Percentiles rank a stretch among this genome's conserved stretches.
phyloP scores from a whole-genome alignment of 257 asterid species.

The Forsythia suspensa region DNA sequence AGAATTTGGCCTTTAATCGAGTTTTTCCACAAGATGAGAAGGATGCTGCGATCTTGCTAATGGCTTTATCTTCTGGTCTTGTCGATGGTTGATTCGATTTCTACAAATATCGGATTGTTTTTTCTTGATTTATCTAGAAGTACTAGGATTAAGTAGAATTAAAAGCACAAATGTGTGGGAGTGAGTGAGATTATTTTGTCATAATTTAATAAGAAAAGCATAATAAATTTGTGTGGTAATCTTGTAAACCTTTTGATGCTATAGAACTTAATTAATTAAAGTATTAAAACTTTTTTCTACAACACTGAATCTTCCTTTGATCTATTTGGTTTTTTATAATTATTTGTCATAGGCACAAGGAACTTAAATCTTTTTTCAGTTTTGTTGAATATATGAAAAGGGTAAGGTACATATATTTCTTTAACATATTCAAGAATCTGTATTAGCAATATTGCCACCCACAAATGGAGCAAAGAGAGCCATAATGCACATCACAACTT shows the following conservation, averaged over 20 bases:
- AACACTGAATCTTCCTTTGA: background rate
- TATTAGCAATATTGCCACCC: too few species aligned
- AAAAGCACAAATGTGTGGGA: conserved; percentile 19
- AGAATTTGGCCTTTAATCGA: conserved; percentile 57
- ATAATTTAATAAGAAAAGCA: conserved; percentile 17
- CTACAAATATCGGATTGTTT: background rate
- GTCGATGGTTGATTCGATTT: conserved; percentile 59
- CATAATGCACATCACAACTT: too few species aligned
- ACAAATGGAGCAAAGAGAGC: too few species aligned
- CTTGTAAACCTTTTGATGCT: conserved; percentile 17
- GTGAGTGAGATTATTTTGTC: conserved; percentile 24
- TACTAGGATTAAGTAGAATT: background rate
- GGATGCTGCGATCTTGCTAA: conserved; percentile 89
- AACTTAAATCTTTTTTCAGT: background rate
- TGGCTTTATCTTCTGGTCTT: conserved; percentile 88
- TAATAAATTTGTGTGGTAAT: conserved; percentile 37
- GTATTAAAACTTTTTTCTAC: background rate
- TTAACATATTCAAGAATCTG: background rate
- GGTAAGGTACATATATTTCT: background rate
- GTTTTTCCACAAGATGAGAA: conserved; percentile 93
- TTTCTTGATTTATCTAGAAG: conserved; percentile 9
- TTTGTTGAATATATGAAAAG: background rate
- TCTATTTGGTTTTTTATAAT: background rate
- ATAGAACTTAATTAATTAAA: conserved; percentile 12
- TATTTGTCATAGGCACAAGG: background rate